These are phyloP conservation scores for Atkinsonella texensis DNA, from an alignment of 2,329 filamentous ascomycete genomes.

Conservation along the genomic window DNA sequence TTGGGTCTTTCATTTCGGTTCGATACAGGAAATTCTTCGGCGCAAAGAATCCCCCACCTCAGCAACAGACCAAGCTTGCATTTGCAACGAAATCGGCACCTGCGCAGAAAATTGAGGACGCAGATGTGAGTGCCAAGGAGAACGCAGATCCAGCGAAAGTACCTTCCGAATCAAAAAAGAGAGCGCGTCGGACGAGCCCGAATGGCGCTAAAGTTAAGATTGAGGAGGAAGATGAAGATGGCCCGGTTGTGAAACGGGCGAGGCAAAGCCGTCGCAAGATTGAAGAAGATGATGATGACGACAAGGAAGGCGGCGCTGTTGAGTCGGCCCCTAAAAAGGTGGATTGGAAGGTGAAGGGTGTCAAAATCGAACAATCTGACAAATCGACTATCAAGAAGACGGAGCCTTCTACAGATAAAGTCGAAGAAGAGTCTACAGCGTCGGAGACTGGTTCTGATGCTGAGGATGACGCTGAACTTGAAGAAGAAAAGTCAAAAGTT, in stretches of 20 bases:
- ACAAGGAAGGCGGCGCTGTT: conserved; percentile 7
- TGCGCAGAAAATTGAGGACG: conserved; percentile 17
- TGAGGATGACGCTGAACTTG: conserved; percentile 38
- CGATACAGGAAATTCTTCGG: conserved; percentile 71
- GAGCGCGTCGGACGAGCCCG: conserved; percentile 18
- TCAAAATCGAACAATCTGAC: background rate
- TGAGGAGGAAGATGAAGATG: conserved; percentile 39
- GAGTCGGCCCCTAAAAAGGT: conserved; percentile 15
- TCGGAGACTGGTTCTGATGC: conserved; percentile 26
- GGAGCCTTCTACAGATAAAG: conserved; percentile 16
- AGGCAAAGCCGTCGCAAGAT: conserved; percentile 26
- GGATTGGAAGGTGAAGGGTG: conserved; percentile 7
- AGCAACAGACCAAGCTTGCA: conserved; percentile 66
- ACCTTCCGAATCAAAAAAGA: conserved; percentile 30
- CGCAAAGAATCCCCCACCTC: conserved; percentile 38
- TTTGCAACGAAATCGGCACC: conserved; percentile 50
- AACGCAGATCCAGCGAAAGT: conserved; percentile 27
- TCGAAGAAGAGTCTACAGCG: conserved; percentile 10
- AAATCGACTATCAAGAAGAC: conserved; percentile 7
- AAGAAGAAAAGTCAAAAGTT: conserved; percentile 54
- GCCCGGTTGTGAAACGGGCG: conserved; percentile 47
- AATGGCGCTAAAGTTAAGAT: conserved; percentile 12
- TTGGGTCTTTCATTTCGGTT: conserved; percentile 1
- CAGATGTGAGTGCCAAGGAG: conserved; percentile 22
- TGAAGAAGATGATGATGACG: background rate